Percentiles rank a stretch among this genome's conserved stretches.
Conservation (phyloP, 2,329 filamentous ascomycete genomes). For the Capronia coronata region DNA sequence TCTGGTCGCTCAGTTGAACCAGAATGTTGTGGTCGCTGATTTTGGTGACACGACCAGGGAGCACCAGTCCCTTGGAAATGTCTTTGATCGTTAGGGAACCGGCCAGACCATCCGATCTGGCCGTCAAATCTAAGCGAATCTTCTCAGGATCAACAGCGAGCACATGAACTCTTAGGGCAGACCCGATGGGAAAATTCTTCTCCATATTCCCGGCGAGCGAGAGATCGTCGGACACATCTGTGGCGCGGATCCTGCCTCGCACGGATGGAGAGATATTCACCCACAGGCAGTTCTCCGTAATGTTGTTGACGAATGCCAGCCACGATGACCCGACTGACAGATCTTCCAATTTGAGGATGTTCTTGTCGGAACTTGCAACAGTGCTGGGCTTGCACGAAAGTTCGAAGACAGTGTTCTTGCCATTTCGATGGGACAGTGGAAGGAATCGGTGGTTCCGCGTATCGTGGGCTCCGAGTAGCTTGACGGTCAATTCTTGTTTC, state of each 20-base stretch:
- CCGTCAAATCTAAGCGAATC: conserved; percentile 76
- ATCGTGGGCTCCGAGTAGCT: conserved; percentile 80
- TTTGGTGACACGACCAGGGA: conserved; percentile 79
- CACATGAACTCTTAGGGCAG: conserved; percentile 73
- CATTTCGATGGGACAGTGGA: conserved; percentile 77
- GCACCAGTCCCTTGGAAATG: conserved; percentile 69
- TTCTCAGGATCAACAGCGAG: conserved; percentile 65
- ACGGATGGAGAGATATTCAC: conserved; percentile 84
- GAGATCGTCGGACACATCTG: conserved; percentile 83
- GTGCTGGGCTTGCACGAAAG: conserved; percentile 70
- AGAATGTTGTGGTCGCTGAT: conserved; percentile 75
- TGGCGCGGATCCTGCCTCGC: conserved; percentile 70
- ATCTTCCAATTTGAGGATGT: conserved; percentile 63
- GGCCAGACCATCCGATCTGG: conserved; percentile 53
- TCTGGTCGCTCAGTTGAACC: conserved; percentile 72
- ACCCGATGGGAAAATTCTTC: conserved; percentile 82
- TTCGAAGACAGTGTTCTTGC: conserved; percentile 74
- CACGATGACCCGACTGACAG: conserved; percentile 65
- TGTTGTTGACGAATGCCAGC: conserved; percentile 86
- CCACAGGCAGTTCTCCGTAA: conserved; percentile 74
- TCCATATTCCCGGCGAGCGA: conserved; percentile 69
- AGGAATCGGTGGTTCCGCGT: conserved; percentile 85
- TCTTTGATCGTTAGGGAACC: conserved; percentile 61
- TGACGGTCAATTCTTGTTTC: conserved; percentile 65
- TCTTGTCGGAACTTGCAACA: conserved; percentile 48